These are phyloP conservation scores for Gentiana macrophylla DNA, from an alignment of 257 asterid species.

Conservation along the genomic window DNA sequence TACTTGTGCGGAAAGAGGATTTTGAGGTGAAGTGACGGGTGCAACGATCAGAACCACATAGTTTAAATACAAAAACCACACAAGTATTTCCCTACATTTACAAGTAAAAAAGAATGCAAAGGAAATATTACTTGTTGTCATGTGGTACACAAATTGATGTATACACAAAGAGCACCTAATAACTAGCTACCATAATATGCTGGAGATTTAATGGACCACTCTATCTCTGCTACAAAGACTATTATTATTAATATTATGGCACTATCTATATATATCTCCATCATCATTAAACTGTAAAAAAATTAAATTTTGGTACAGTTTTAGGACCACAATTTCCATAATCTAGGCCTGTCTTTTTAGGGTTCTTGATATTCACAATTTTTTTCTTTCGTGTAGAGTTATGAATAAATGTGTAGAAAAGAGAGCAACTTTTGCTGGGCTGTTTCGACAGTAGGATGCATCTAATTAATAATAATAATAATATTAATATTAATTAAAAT, in stretches of 20 bases:
- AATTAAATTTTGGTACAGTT: slow-evolving; percentile 5
- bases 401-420: background rate
- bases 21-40: no score
- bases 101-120: background rate
- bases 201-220: slow-evolving; percentile 19
- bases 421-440: no score
- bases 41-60: no score
- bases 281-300: slow-evolving; percentile 1
- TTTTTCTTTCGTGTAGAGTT: background rate
- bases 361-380: slow-evolving; percentile 5
- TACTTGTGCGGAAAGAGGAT: no score
- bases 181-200: no score
- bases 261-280: background rate
- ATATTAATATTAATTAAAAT: no score
- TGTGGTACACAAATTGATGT: background rate
- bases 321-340: slow-evolving; percentile 19
- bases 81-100: background rate
- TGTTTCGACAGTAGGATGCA: no score
- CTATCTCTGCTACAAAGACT: background rate
- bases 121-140: background rate
- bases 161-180: no score
- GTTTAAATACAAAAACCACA: background rate
- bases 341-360: slow-evolving; percentile 5
- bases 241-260: slow-evolving; percentile 8
- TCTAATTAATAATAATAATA: no score